These are phyloP conservation scores for Debaryomycetaceae sp. DNA, from an alignment of 1,139 yeast genomes.

Conservation along the genomic window DNA sequence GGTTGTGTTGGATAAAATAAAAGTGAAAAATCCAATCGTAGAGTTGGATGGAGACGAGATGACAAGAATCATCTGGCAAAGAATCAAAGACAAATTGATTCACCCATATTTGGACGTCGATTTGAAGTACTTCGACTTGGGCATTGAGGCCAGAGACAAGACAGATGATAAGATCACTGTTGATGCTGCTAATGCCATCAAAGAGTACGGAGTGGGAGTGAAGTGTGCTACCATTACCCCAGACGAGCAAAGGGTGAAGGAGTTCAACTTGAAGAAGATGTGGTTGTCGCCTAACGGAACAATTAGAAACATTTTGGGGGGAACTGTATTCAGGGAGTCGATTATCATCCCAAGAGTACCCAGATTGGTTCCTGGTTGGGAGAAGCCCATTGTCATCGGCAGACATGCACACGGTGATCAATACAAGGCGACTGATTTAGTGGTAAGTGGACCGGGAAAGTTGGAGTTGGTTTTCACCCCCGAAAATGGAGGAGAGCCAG, in stretches of 20 bases:
- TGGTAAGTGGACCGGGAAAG: slow-evolving; percentile 66
- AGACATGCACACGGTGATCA: slow-evolving; percentile 88
- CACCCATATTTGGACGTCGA: slow-evolving; percentile 70
- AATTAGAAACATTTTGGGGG: slow-evolving; percentile 75
- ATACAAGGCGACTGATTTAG: slow-evolving; percentile 75
- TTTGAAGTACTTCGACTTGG: slow-evolving; percentile 72
- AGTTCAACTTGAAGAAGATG: slow-evolving; percentile 73
- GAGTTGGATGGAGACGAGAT: slow-evolving; percentile 86
- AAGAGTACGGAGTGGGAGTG: slow-evolving; percentile 74
- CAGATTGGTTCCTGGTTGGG: slow-evolving; percentile 75
- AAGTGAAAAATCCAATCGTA: slow-evolving; percentile 69
- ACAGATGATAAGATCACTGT: slow-evolving; percentile 71
- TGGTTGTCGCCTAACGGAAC: slow-evolving; percentile 88
- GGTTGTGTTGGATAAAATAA: slow-evolving; percentile 48
- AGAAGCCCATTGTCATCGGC: slow-evolving; percentile 78
- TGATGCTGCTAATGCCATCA: slow-evolving; percentile 75
- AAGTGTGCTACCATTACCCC: slow-evolving; percentile 89
- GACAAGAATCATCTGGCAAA: slow-evolving; percentile 82
- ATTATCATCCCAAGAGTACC: slow-evolving; percentile 77
- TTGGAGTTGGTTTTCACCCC: slow-evolving; percentile 66
- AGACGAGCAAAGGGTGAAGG: slow-evolving; percentile 77
- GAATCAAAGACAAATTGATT: slow-evolving; percentile 67
- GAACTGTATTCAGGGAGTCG: slow-evolving; percentile 83
- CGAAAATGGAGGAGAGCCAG: slow-evolving; percentile 50
- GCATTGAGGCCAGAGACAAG: slow-evolving; percentile 66